A percentile compares a stretch with the other conserved stretches of the same genome.
phyloP scores from a whole-genome alignment of 2,329 filamentous ascomycete genomes.

The Venturia nashicola region DNA sequence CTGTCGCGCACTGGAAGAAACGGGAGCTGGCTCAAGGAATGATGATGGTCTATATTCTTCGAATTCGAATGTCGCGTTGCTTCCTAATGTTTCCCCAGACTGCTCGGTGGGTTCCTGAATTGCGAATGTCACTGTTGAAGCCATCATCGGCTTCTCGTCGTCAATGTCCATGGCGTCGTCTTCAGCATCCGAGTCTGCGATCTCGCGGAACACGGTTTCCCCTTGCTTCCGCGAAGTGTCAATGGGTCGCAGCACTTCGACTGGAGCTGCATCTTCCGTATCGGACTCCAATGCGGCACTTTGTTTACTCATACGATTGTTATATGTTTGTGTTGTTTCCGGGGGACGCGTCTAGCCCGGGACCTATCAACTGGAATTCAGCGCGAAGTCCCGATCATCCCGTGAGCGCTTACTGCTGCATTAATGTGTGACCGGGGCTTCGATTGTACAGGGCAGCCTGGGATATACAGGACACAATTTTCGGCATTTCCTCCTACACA shows the following conservation, averaged over 20 bases:
- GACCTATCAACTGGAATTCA: not conserved
- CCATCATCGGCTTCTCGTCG: not conserved
- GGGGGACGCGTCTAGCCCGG: not conserved
- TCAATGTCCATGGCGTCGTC: slow-evolving; percentile 2
- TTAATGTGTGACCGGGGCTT: not conserved
- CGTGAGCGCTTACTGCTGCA: not conserved
- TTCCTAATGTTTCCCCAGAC: not conserved
- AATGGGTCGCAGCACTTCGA: not conserved
- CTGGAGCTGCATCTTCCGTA: not conserved
- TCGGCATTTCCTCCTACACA: not conserved
- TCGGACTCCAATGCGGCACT: not conserved
- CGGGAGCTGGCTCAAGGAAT: not conserved
- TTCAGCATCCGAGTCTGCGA: not conserved
- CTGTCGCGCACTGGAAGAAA: not conserved
- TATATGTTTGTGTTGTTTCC: not conserved
- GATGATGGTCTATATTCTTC: not conserved
- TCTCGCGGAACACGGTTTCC: not conserved
- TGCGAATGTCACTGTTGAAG: not conserved
- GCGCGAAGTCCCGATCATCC: not conserved
- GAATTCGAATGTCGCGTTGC: not conserved
- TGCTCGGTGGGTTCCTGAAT: not conserved
- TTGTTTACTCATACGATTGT: not conserved
- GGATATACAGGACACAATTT: not conserved
- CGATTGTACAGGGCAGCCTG: not conserved
- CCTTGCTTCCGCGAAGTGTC: not conserved